These are phyloP conservation scores for Corylus americana DNA, from an alignment of 306 rosid genomes.

Conservation along the genomic window DNA sequence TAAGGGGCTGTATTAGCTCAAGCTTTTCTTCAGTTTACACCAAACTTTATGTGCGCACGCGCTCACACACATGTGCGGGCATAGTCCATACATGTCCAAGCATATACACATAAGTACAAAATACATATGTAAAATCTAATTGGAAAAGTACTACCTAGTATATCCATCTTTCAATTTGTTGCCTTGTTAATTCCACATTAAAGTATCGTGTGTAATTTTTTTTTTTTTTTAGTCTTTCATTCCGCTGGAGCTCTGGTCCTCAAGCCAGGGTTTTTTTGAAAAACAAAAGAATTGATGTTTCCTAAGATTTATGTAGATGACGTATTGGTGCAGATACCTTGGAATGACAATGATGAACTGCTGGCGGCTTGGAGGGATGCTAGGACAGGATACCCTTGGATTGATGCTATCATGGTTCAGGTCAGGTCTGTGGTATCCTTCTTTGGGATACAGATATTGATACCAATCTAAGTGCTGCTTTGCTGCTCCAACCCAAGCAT, in stretches of 20 bases:
- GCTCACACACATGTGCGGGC: neutral
- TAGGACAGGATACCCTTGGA: conserved; percentile 97
- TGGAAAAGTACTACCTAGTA: neutral
- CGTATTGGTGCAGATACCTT: conserved; percentile 62
- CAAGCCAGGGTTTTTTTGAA: neutral
- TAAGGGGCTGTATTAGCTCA: neutral
- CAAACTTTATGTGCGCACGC: neutral
- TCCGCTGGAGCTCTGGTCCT: neutral
- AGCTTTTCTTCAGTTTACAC: neutral
- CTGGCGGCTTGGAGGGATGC: conserved; percentile 86
- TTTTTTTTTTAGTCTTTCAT: neutral
- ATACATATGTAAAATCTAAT: neutral
- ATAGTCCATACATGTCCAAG: neutral
- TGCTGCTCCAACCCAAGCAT: conserved; percentile 1
- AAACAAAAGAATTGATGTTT: neutral
- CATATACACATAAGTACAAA: neutral
- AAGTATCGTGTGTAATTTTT: neutral
- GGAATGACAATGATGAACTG: conserved; percentile 75
- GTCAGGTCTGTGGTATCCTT: conserved; percentile 42
- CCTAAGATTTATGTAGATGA: neutral
- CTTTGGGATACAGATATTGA: conserved; percentile 10
- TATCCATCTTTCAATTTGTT: neutral
- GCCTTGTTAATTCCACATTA: neutral
- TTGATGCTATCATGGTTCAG: conserved; percentile 94
- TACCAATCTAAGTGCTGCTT: conserved; percentile 7